phyloP scores from a whole-genome alignment of 2,329 filamentous ascomycete genomes.

The Aspergillus tubingensis region DNA sequence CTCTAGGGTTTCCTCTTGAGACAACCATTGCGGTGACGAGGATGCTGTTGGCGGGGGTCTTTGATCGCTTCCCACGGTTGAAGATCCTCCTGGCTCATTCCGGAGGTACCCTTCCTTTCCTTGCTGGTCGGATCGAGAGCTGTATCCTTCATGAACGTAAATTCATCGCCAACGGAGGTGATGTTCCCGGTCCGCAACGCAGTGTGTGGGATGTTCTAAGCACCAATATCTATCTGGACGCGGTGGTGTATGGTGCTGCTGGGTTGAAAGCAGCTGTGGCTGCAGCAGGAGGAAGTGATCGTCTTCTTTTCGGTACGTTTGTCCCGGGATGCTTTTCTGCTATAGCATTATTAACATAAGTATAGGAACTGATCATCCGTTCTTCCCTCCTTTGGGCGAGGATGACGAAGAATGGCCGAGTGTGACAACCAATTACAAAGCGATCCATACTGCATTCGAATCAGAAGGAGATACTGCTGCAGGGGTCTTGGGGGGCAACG shows the following conservation, averaged over 20 bases:
- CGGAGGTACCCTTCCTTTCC: slow-evolving; percentile 83
- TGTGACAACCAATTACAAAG: slow-evolving; percentile 50
- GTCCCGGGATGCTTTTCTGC: background rate
- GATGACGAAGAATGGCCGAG: slow-evolving; percentile 46
- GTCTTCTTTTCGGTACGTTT: slow-evolving; percentile 43
- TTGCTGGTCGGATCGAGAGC: slow-evolving; percentile 85
- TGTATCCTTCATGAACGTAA: slow-evolving; percentile 82
- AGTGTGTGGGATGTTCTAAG: slow-evolving; percentile 66
- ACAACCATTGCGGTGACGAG: slow-evolving; percentile 86
- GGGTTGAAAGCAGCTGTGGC: slow-evolving; percentile 76
- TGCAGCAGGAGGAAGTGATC: slow-evolving; percentile 53
- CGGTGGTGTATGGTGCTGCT: slow-evolving; percentile 56
- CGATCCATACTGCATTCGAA: slow-evolving; percentile 43
- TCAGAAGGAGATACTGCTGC: slow-evolving; percentile 32
- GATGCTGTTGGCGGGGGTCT: slow-evolving; percentile 85
- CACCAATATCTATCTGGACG: slow-evolving; percentile 83
- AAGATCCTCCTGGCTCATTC: slow-evolving; percentile 82
- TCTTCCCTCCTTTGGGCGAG: slow-evolving; percentile 45
- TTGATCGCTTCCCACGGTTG: slow-evolving; percentile 70
- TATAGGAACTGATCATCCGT: slow-evolving; percentile 48
- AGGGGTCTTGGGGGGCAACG: slow-evolving; percentile 48
- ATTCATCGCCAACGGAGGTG: slow-evolving; percentile 64
- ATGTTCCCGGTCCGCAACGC: slow-evolving; percentile 60
- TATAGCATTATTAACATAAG: slow-evolving; percentile 9
- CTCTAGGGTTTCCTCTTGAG: slow-evolving; percentile 86